Conservation (phyloP, 192 early-diverging fungal genomes). For the Linnemannia hyalina region DNA sequence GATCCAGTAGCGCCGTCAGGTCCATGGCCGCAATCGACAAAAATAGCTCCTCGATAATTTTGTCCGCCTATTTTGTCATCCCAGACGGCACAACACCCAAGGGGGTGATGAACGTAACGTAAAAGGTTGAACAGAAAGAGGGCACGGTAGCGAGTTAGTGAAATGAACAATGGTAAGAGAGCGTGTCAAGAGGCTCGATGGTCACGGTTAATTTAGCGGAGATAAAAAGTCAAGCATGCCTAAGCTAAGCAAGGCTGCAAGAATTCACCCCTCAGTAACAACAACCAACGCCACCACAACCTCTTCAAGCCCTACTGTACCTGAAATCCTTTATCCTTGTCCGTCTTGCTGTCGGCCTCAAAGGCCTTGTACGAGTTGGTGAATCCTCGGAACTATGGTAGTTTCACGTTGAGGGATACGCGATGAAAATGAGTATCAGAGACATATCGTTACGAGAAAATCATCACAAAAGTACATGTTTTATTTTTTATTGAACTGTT, state of each 20-base stretch:
- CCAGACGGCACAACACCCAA: background rate
- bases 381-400: constrained; percentile 71
- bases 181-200: too few species aligned
- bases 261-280: background rate
- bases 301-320: constrained; percentile 20
- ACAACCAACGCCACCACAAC: background rate
- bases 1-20: constrained; percentile 63
- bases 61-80: constrained; percentile 61
- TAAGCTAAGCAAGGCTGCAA: too few species aligned
- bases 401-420: background rate
- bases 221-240: too few species aligned
- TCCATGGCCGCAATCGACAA: constrained; percentile 63
- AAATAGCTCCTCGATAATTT: constrained; percentile 73
- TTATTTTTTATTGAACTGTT: background rate
- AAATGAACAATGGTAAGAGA: too few species aligned
- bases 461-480: background rate
- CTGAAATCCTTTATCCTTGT: constrained; percentile 74
- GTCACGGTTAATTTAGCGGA: too few species aligned
- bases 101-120: too few species aligned
- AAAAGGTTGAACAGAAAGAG: too few species aligned
- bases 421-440: background rate
- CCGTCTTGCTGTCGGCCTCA: constrained; percentile 65
- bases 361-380: constrained; percentile 68
- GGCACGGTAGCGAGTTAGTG: too few species aligned
- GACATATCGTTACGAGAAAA: too few species aligned